Conservation (phyloP, 768 basidiomycete genomes). For the Hygrophorus pudorinus region DNA sequence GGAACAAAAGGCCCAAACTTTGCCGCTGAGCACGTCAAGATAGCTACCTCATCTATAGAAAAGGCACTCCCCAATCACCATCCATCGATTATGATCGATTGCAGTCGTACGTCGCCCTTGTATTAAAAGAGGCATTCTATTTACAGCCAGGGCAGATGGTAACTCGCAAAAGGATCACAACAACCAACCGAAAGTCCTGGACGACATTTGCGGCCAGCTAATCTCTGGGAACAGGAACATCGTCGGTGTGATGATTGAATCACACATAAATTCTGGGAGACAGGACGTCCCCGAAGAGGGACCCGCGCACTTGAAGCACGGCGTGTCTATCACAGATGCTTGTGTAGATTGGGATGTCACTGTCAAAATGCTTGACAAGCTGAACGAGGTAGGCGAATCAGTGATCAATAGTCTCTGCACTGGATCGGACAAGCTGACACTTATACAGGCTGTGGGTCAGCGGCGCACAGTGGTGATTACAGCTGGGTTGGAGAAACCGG, state of each 20-base stretch:
- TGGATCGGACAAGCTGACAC: too few species aligned
- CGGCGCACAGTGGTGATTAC: slow-evolving; percentile 33
- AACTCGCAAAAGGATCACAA: slow-evolving; percentile 93
- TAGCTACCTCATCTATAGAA: slow-evolving; percentile 49
- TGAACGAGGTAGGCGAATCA: slow-evolving; percentile 37
- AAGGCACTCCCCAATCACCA: slow-evolving; percentile 54
- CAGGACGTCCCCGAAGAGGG: slow-evolving; percentile 81
- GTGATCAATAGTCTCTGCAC: too few species aligned
- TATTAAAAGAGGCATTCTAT: slow-evolving; percentile 41
- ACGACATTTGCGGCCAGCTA: slow-evolving; percentile 84
- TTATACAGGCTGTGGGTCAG: slow-evolving; percentile 31
- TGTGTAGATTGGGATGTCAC: slow-evolving; percentile 85
- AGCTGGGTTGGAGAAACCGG: slow-evolving; percentile 26
- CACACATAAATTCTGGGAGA: slow-evolving; percentile 81
- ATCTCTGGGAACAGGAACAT: slow-evolving; percentile 57
- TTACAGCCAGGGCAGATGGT: slow-evolving; percentile 46
- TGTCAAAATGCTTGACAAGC: slow-evolving; percentile 57
- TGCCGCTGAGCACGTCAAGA: slow-evolving; percentile 56
- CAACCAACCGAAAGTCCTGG: slow-evolving; percentile 81
- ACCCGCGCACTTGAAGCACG: slow-evolving; percentile 58
- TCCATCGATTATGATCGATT: slow-evolving; percentile 67
- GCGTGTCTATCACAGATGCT: slow-evolving; percentile 87
- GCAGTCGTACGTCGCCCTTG: slow-evolving; percentile 18
- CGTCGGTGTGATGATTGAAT: slow-evolving; percentile 97
- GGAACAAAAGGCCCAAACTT: slow-evolving; percentile 90